Evolutionary conservation across 1,139 yeast genomes (phyloP).

Genomic region (Yamadazyma friedrichii): DNA sequence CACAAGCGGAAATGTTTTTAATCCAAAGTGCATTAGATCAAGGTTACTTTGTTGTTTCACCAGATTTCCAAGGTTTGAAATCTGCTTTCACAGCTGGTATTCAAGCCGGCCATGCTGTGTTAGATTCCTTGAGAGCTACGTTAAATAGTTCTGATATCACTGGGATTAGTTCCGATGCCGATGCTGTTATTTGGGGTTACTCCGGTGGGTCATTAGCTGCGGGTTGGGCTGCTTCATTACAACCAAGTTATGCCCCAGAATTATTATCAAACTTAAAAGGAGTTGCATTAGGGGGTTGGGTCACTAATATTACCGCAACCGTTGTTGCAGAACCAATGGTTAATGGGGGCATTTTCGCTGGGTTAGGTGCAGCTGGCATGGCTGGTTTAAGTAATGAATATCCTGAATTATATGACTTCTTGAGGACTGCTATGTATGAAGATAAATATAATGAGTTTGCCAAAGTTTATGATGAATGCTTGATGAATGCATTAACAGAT

Average conservation of each 20-base stretch:
- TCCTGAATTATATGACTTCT: constrained; percentile 17
- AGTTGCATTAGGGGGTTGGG: constrained; percentile 35
- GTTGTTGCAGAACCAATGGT: constrained; percentile 16
- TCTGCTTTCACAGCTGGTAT: constrained; percentile 33
- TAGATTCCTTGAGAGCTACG: constrained; percentile 32
- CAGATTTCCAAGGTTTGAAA: constrained; percentile 35
- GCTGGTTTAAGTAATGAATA: constrained; percentile 30
- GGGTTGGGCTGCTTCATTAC: constrained; percentile 37
- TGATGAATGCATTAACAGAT: constrained; percentile 12
- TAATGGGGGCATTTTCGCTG: constrained; percentile 27
- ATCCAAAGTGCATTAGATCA: constrained; percentile 25
- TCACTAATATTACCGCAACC: constrained; percentile 26
- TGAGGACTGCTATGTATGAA: constrained; percentile 13
- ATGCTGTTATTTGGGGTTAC: constrained; percentile 35
- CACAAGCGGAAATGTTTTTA: constrained; percentile 25
- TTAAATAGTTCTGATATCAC: constrained; percentile 25
- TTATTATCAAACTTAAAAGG: constrained; percentile 25
- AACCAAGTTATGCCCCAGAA: constrained; percentile 36
- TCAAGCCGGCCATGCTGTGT: constrained; percentile 30
- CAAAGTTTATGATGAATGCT: constrained; percentile 17
- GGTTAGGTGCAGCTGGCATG: constrained; percentile 27
- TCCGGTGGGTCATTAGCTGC: constrained; percentile 42
- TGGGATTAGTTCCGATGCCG: constrained; percentile 27
- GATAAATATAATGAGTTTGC: constrained; percentile 14
- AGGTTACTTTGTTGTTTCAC: constrained; percentile 30